phyloP scores from a whole-genome alignment of 2,329 filamentous ascomycete species.

The Xylaria sp. region DNA sequence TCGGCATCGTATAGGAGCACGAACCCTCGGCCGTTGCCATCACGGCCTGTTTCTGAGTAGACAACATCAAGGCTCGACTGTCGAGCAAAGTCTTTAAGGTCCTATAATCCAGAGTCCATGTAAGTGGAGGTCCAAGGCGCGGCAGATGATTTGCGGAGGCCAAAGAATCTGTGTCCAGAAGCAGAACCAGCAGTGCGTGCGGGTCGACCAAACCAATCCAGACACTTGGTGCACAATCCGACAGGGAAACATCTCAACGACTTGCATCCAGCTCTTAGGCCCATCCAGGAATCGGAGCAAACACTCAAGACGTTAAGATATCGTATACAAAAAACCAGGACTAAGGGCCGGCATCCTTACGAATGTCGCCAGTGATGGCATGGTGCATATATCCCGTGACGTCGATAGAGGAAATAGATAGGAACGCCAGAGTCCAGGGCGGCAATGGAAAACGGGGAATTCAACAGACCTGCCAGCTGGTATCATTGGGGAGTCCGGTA shows the following conservation, averaged over 20 bases:
- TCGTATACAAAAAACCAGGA: slow-evolving; percentile 34
- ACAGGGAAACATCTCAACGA: slow-evolving; percentile 39
- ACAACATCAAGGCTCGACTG: slow-evolving; percentile 97
- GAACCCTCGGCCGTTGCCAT: slow-evolving; percentile 90
- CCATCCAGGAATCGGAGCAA: slow-evolving; percentile 37
- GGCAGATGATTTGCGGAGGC: slow-evolving; percentile 42
- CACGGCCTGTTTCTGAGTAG: slow-evolving; percentile 93
- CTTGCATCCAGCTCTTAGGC: slow-evolving; percentile 40
- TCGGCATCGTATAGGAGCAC: slow-evolving; percentile 43
- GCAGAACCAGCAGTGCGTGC: slow-evolving; percentile 43
- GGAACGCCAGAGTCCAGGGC: slow-evolving; percentile 44
- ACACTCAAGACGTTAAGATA: slow-evolving; percentile 31
- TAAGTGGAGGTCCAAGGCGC: slow-evolving; percentile 73
- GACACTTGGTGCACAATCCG: slow-evolving; percentile 37
- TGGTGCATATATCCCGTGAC: slow-evolving; percentile 35
- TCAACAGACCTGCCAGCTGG: slow-evolving; percentile 99
- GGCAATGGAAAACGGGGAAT: slow-evolving; percentile 60
- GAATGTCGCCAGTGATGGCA: slow-evolving; percentile 36
- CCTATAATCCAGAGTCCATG: slow-evolving; percentile 84
- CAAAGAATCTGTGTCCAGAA: slow-evolving; percentile 39
- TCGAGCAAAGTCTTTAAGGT: slow-evolving; percentile 98
- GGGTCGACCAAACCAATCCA: slow-evolving; percentile 43
- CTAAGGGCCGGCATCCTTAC: slow-evolving; percentile 36
- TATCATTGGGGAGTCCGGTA: slow-evolving; percentile 94
- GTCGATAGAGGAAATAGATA: slow-evolving; percentile 36